Percentiles rank a stretch among this genome's conserved stretches.
These are phyloP conservation scores for Bipolaris zeicola DNA, from an alignment of 2,329 filamentous ascomycete genomes.

Conservation along the genomic window DNA sequence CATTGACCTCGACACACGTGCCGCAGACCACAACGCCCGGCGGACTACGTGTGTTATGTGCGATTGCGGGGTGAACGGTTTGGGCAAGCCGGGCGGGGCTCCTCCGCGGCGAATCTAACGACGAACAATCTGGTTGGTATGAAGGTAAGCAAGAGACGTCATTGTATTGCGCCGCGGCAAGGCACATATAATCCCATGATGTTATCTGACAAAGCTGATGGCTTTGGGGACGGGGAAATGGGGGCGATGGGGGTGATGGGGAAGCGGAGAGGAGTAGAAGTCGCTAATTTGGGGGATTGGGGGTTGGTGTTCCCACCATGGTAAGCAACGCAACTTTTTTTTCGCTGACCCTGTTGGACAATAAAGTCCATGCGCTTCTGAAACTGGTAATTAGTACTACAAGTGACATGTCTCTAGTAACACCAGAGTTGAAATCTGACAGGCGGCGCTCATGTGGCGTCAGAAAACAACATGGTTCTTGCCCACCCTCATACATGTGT, in stretches of 20 bases:
- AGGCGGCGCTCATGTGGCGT: background rate
- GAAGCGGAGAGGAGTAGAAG: background rate
- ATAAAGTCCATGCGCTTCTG: background rate
- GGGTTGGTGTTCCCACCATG: background rate
- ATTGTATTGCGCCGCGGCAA: slow-evolving; percentile 2
- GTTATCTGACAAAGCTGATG: slow-evolving; percentile 1
- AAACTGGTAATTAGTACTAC: background rate
- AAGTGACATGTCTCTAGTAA: background rate
- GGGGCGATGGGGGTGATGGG: background rate
- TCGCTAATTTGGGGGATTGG: background rate
- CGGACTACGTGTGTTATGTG: background rate
- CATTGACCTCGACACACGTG: slow-evolving; percentile 17
- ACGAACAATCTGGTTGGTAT: background rate
- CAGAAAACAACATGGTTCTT: too few relatives aligned
- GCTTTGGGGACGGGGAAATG: background rate
- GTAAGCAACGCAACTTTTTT: background rate
- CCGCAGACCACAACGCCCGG: background rate
- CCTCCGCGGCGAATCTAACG: slow-evolving; percentile 5
- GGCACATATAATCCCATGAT: slow-evolving; percentile 5
- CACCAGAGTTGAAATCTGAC: background rate
- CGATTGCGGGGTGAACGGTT: slow-evolving; percentile 26
- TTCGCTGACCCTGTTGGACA: background rate
- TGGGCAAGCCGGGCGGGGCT: slow-evolving; percentile 24
- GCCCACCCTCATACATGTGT: too few relatives aligned
- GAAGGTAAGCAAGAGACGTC: background rate